Conservation (phyloP, 768 basidiomycete species). For the Coprinopsis sp. region DNA sequence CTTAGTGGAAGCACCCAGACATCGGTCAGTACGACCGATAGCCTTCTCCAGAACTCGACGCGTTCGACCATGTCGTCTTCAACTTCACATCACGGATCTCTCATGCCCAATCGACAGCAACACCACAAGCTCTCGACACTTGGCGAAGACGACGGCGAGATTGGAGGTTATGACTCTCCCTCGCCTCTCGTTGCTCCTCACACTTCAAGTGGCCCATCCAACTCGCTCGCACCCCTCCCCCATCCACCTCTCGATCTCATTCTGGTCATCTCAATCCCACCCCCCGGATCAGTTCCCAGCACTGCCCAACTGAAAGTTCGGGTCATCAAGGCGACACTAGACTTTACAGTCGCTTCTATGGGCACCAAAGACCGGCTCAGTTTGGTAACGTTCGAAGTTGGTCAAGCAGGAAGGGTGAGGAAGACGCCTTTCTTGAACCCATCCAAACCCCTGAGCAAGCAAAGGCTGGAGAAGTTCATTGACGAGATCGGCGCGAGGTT, state of each 20-base stretch:
- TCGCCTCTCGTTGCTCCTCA: slow-evolving; percentile 67
- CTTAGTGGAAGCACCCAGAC: slow-evolving; percentile 72
- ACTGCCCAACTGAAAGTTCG: slow-evolving; percentile 84
- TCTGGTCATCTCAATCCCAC: slow-evolving; percentile 84
- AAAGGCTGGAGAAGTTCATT: slow-evolving; percentile 71
- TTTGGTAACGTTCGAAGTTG: slow-evolving; percentile 90
- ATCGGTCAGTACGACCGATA: slow-evolving; percentile 61
- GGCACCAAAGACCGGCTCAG: slow-evolving; percentile 78
- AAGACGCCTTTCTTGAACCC: slow-evolving; percentile 90
- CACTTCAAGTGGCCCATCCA: slow-evolving; percentile 69
- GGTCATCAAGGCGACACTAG: slow-evolving; percentile 83
- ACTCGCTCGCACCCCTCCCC: slow-evolving; percentile 73
- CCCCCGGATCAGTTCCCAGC: slow-evolving; percentile 63
- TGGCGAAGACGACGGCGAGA: slow-evolving; percentile 54
- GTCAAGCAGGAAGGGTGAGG: slow-evolving; percentile 72
- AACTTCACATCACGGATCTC: slow-evolving; percentile 60
- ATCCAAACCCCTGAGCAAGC: slow-evolving; percentile 64
- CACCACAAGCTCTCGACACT: slow-evolving; percentile 58
- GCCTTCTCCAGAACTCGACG: slow-evolving; percentile 60
- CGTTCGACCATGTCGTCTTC: slow-evolving; percentile 72
- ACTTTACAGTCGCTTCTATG: slow-evolving; percentile 78
- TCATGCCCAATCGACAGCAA: slow-evolving; percentile 29
- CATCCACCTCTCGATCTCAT: slow-evolving; percentile 92
- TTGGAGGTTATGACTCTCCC: slow-evolving; percentile 49
- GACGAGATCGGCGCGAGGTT: slow-evolving; percentile 54